A percentile compares a stretch with the other conserved stretches of the same genome.
Conservation (phyloP, 495 filamentous ascomycete species). For the Hypomontagnella monticulosa region DNA sequence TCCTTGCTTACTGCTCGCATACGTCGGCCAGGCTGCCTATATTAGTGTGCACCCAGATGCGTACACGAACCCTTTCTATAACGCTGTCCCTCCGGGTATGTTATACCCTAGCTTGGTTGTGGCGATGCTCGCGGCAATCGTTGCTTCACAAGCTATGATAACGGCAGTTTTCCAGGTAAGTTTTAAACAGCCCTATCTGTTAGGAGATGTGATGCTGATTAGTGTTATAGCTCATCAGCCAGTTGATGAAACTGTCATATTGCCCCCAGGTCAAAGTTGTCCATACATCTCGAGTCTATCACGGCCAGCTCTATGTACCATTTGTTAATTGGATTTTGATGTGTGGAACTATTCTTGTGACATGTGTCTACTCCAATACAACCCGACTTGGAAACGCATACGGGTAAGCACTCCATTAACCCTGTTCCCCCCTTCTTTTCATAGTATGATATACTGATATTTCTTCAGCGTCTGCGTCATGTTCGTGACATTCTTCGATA, state of each 20-base stretch:
- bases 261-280: slow-evolving; percentile 77
- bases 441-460: slow-evolving; percentile 58
- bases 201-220: slow-evolving; percentile 14
- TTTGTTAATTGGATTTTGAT: slow-evolving; percentile 78
- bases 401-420: slow-evolving; percentile 21
- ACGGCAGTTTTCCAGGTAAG: slow-evolving; percentile 69
- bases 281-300: slow-evolving; percentile 71
- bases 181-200: not conserved
- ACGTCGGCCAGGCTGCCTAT: slow-evolving; percentile 78
- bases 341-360: slow-evolving; percentile 77
- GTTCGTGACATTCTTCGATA: slow-evolving; percentile 78
- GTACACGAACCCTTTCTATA: slow-evolving; percentile 77
- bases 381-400: slow-evolving; percentile 61
- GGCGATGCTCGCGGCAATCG: slow-evolving; percentile 74
- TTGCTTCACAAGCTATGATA: slow-evolving; percentile 82
- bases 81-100: slow-evolving; percentile 70
- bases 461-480: slow-evolving; percentile 68
- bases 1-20: slow-evolving; percentile 75
- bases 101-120: slow-evolving; percentile 72
- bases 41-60: slow-evolving; percentile 68
- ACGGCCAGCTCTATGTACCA: slow-evolving; percentile 78
- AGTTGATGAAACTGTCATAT: slow-evolving; percentile 79
- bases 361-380: slow-evolving; percentile 75
- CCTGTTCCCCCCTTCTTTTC: slow-evolving; percentile 38
- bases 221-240: slow-evolving; percentile 64